Base-by-base conservation (phyloP, 2,329 filamentous ascomycete species). In the Penicillium sp. region DNA sequence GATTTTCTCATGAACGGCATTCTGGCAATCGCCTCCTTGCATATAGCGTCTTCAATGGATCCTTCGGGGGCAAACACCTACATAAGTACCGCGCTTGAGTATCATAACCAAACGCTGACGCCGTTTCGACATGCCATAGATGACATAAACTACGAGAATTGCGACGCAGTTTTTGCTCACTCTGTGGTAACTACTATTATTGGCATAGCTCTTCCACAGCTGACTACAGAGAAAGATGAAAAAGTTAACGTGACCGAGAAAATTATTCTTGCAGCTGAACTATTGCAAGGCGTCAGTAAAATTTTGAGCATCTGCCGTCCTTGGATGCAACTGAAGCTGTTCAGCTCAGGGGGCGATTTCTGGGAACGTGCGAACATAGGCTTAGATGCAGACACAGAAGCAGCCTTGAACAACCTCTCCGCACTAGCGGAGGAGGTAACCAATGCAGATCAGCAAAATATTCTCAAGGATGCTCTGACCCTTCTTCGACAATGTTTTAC, bases 271-370 rank as follows among this genome's bases (percentile, higher is more conserved):
- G 70, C 76, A 3, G 75, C 76, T 46, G 74, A 77, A 44, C 69
- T 78, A 7, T 65, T 78, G 7, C 74, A 76, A 53, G 76, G 76
- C 0, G 70, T 75, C 31, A 72, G 66, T 30, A 76, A 76, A 4
- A 78, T 78, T 23, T 69, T 72, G 35, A 63, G 57, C 2, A 73
- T 76, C 38, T 73, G 71, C 21, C 66, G 67, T 17, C 64, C 71
- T 1, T 77, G 75, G 64, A 80, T 86, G 65, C 83, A 85, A 66
- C 79, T 81, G 17, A 84, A 82, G 75, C 73, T 86, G 1, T 86
- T 85, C 69, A 81, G 76, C 26, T 76, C 76, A 3, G 79, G 77
- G 45, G 35, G 47, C 71, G 73, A 21, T 82, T 83, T 64, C 83
- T 82, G 80, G 81, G 78, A 7, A 68, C 78, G 23, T 74, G 76